Evolutionary conservation across 2,329 filamentous ascomycete species (phyloP), one percentile per base, ranked within the genome.

Genomic region (Pseudogymnoascus destructans): DNA sequence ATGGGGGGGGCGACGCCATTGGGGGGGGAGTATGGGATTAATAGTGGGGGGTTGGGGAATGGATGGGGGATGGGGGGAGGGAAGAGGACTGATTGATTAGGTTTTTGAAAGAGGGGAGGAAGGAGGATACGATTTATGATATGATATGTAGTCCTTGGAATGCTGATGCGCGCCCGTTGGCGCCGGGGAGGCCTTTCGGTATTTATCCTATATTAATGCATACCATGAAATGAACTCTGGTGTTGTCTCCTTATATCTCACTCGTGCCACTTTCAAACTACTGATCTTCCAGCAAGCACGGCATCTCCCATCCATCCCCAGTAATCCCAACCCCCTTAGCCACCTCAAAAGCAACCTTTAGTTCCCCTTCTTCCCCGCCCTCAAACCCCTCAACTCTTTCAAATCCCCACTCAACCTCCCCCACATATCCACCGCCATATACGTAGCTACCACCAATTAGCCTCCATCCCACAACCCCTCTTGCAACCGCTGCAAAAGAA

Each of bases 351-450:
- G 38, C 19, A 27, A 3, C 21, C 3, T n/a, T n/a, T 21, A 55
- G 4, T 32, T 55, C n/a, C 15, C 25, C 52, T 55, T 55, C 52
- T 55, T 55, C 17, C 25, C 52, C 52, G 52, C 52, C 52, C 32
- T 33, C 27, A 55, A 19, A 33, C 13, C 15, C 15, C 19, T 55
- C 32, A 55, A n/a, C 15, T 55, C 27, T 3, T 19, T 23, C 52
- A 55, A 33, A 27, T 35, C 32, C 27, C 8, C 32, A 42, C 60
- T 60, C 9, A 73, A 61, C 9, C 71, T 66, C 10, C 64, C 60
- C 55, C 66, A 72, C 72, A 74, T 74, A 59, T 75, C 73, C 0
- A 72, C 63, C 0, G 67, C 68, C 72, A 75, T 74, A 62, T 72
- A 71, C 2, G 72, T 63, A 49, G 71, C 72, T 73, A 57, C 42